Percentiles rank a stretch among this genome's conserved stretches.
Conservation (phyloP, 139 green algal genomes). For the Haematococcus sp. region DNA sequence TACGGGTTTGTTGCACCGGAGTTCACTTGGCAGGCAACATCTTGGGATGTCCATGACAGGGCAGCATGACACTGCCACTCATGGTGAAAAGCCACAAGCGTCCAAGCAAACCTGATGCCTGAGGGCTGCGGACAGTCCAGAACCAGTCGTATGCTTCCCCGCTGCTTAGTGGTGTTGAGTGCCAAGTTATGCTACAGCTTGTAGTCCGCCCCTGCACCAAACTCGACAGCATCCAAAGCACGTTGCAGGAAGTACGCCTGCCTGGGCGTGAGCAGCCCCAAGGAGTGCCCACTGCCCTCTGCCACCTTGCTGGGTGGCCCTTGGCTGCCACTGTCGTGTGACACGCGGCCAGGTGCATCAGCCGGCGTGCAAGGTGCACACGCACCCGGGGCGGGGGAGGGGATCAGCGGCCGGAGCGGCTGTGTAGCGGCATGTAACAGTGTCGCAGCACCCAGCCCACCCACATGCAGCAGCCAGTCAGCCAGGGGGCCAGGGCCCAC, state of each 20-base stretch:
- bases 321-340: neutral
- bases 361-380: neutral
- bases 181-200: no score
- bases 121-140: no score
- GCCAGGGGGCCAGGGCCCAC: constrained; percentile 53
- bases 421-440: constrained; percentile 22
- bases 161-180: no score
- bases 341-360: neutral
- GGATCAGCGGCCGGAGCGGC: neutral
- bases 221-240: neutral
- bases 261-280: neutral
- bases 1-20: no score
- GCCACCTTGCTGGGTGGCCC: neutral
- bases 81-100: no score
- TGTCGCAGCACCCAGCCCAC: constrained; percentile 50
- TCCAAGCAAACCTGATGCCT: no score
- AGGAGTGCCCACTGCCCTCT: no score
- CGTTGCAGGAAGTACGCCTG: constrained; percentile 2
- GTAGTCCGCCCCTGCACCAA: neutral
- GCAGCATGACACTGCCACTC: no score
- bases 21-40: no score
- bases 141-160: no score
- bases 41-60: no score
- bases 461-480: constrained; percentile 69
- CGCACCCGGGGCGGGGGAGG: neutral